A percentile compares a stretch with the other conserved stretches of the same genome.
Conservation (phyloP, 1,139 yeast genomes). For the Pichia sp. region DNA sequence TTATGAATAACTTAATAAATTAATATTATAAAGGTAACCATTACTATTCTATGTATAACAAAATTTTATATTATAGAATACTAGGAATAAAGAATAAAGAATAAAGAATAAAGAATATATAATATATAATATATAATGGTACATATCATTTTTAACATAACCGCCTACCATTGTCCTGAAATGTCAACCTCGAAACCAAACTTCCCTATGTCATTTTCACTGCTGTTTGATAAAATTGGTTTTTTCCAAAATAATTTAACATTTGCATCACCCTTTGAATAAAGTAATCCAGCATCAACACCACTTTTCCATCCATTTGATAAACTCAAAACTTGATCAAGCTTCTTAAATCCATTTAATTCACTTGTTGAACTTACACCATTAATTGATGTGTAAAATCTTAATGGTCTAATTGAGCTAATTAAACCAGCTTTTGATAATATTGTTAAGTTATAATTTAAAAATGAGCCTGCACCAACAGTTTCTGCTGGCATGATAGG, state of each 20-base stretch:
- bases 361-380: constrained; percentile 19
- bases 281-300: constrained; percentile 15
- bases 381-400: constrained; percentile 36
- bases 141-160: neutral
- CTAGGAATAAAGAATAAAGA: neutral
- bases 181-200: constrained; percentile 17
- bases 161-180: constrained; percentile 14
- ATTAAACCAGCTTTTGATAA: constrained; percentile 35
- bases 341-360: constrained; percentile 3
- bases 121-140: no score
- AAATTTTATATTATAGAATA: neutral
- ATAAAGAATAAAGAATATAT: neutral
- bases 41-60: neutral
- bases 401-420: constrained; percentile 27
- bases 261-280: constrained; percentile 9
- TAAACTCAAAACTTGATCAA: neutral
- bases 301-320: constrained; percentile 11
- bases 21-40: neutral
- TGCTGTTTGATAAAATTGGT: neutral
- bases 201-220: constrained; percentile 4
- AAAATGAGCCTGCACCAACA: constrained; percentile 32
- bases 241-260: constrained; percentile 14
- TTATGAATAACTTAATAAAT: no score
- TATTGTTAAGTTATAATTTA: constrained; percentile 26
- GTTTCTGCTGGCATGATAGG: constrained; percentile 17